Conservation (phyloP, 164 flowering plant species). For the Stephania japonica region DNA sequence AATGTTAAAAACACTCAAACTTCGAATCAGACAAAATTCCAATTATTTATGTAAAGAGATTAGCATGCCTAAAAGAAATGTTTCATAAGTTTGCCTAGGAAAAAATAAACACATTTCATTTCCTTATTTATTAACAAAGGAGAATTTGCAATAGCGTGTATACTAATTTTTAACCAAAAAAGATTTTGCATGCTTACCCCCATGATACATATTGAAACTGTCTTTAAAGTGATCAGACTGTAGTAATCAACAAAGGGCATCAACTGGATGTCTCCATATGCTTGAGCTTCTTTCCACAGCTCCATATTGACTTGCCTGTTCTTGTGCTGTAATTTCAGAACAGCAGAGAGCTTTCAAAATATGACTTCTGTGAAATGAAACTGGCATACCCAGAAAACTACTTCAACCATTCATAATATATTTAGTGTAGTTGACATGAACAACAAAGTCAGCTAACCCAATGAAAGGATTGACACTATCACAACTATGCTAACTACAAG, state of each 20-base stretch:
- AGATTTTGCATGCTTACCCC: slow-evolving; percentile 46
- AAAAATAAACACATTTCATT: not conserved
- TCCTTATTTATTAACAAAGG: not conserved
- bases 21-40: not conserved
- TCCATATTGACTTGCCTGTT: slow-evolving; percentile 61
- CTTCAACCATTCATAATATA: not conserved
- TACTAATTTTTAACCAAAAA: not conserved
- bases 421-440: not conserved
- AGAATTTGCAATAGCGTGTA: not conserved
- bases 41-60: too few species aligned
- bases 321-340: slow-evolving; percentile 55
- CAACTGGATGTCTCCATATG: slow-evolving; percentile 79
- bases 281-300: slow-evolving; percentile 78
- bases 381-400: not conserved
- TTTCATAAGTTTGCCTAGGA: not conserved
- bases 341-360: not conserved
- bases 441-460: not conserved
- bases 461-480: not conserved
- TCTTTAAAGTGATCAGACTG: slow-evolving; percentile 71
- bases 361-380: not conserved
- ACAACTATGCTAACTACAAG: not conserved
- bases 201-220: slow-evolving; percentile 74
- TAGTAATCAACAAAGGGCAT: slow-evolving; percentile 98
- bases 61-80: too few species aligned
- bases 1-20: not conserved